Percentiles rank a stretch among this genome's conserved stretches.
phyloP scores from a whole-genome alignment of 148 eudicot species.

The Spergularia marina region DNA sequence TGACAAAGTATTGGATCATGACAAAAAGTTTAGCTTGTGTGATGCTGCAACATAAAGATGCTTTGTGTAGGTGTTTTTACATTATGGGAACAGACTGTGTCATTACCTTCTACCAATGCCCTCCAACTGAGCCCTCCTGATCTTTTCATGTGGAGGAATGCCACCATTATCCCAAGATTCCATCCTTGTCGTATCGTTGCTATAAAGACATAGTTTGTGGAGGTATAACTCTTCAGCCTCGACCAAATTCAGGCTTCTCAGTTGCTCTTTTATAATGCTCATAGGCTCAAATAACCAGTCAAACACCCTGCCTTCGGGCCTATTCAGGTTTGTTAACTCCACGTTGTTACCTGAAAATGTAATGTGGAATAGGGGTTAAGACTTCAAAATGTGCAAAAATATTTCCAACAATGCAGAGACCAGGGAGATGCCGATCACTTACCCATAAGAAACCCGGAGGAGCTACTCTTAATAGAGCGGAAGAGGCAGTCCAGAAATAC shows the following conservation, averaged over 20 bases:
- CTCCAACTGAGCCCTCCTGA: constrained; percentile 37
- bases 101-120: constrained; percentile 33
- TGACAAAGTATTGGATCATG: constrained; percentile 10
- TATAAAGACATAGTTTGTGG: constrained; percentile 27
- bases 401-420: not conserved
- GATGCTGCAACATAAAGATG: not conserved
- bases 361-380: not conserved
- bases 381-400: not conserved
- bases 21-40: not conserved
- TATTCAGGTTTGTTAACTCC: constrained; percentile 28
- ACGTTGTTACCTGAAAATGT: constrained; percentile 27
- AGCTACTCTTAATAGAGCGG: constrained; percentile 31
- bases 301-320: constrained; percentile 36
- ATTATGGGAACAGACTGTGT: not conserved
- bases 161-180: constrained; percentile 37
- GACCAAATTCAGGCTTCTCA: constrained; percentile 27
- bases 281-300: constrained; percentile 38
- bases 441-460: constrained; percentile 32
- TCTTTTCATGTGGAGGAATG: constrained; percentile 27
- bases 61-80: not conserved
- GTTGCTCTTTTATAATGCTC: constrained; percentile 35
- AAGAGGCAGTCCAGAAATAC: constrained; percentile 36
- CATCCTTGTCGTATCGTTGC: constrained; percentile 25
- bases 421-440: constrained; percentile 9
- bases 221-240: constrained; percentile 37